These are phyloP conservation scores for Stropharia rugosoannulata DNA, from an alignment of 768 basidiomycete species.

Conservation along the genomic window DNA sequence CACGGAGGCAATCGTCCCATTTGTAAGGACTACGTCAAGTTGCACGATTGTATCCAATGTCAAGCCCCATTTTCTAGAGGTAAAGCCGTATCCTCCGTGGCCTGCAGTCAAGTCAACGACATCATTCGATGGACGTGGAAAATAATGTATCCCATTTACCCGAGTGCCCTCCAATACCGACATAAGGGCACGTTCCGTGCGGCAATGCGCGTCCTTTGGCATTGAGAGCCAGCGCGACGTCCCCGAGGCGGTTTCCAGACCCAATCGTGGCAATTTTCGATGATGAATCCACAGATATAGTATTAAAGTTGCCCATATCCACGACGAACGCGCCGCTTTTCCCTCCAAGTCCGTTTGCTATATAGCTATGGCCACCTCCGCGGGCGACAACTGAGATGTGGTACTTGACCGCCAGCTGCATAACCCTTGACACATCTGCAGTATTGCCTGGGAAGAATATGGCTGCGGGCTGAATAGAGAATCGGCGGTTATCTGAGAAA, in stretches of 20 bases:
- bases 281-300: constrained; percentile 27
- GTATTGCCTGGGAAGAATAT: constrained; percentile 27
- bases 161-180: constrained; percentile 46
- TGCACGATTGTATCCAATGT: constrained; percentile 23
- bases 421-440: constrained; percentile 24
- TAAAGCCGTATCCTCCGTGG: constrained; percentile 25
- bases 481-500: constrained; percentile 28
- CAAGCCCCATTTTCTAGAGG: constrained; percentile 28
- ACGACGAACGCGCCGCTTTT: constrained; percentile 40
- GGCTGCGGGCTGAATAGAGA: constrained; percentile 26
- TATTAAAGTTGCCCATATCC: constrained; percentile 37
- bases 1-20: constrained; percentile 22
- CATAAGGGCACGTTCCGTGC: constrained; percentile 45
- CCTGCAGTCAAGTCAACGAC: constrained; percentile 2
- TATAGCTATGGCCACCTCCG: constrained; percentile 46
- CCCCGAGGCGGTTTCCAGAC: constrained; percentile 38
- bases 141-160: constrained; percentile 17
- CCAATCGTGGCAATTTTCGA: constrained; percentile 33
- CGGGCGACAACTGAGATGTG: constrained; percentile 33
- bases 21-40: constrained; percentile 25
- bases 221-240: constrained; percentile 35
- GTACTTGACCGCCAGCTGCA: constrained; percentile 24
- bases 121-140: background rate
- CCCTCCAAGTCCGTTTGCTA: constrained; percentile 42
- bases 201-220: constrained; percentile 34